phyloP scores from a whole-genome alignment of 345 rosid species.

The Gossypium turneri region DNA sequence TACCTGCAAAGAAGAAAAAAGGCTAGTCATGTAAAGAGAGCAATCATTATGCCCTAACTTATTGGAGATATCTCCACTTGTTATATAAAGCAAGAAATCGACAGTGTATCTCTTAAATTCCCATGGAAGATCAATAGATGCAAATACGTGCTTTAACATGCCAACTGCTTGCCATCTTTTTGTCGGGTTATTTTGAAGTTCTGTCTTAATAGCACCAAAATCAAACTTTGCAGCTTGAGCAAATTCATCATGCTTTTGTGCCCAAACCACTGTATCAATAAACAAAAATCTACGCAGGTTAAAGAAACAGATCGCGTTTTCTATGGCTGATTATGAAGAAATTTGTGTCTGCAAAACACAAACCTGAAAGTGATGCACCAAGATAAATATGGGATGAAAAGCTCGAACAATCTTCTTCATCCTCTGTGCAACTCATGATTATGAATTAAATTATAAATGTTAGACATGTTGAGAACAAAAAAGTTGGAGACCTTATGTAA shows the following conservation, averaged over 20 bases:
- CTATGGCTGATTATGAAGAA: background rate
- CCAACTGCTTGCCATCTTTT: conserved; percentile 79
- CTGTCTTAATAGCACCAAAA: conserved; percentile 37
- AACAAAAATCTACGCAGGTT: conserved; percentile 11
- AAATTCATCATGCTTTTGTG: conserved; percentile 41
- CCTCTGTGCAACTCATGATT: conserved; percentile 35
- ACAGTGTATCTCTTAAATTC: conserved; percentile 61
- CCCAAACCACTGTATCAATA: conserved; percentile 60
- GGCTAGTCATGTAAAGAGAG: conserved; percentile 49
- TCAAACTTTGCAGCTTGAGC: conserved; percentile 46
- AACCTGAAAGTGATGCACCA: conserved; percentile 81
- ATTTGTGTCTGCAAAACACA: conserved; percentile 18
- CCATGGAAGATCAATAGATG: conserved; percentile 56
- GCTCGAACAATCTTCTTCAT: conserved; percentile 45
- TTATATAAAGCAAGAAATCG: conserved; percentile 59
- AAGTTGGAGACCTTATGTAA: background rate
- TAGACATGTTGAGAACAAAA: background rate
- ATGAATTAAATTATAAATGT: conserved; percentile 8
- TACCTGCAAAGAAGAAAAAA: conserved; percentile 72
- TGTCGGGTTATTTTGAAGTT: conserved; percentile 49
- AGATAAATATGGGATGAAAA: conserved; percentile 47
- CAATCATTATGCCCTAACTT: conserved; percentile 39
- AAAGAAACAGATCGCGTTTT: background rate
- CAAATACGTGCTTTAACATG: conserved; percentile 62
- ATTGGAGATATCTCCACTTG: conserved; percentile 35